Base-by-base conservation (phyloP, 108 stramenopile genomes). In the Nannochloropsis granulata region DNA sequence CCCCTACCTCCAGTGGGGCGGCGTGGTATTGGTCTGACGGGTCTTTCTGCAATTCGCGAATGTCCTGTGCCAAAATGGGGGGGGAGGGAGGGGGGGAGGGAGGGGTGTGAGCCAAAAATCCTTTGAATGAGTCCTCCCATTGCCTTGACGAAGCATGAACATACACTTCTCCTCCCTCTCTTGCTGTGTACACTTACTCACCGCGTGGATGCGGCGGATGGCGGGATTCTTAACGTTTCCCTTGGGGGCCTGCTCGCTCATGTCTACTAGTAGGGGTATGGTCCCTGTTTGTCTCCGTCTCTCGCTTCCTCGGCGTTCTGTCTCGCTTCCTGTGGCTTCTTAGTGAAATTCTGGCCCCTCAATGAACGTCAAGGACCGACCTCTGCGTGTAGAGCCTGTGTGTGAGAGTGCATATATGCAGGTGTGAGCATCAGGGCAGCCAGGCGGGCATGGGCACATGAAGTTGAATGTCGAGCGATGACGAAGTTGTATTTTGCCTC, bases 1-100 rank as follows among this genome's bases (percentile, higher is more conserved):
- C 94, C 86, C 94, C 93, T 79, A 92, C 84, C 83, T 95, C 97
- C 2, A 96, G 89, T 14, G 96, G 97, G 2, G 93, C 91, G 12
- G 97, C 97, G 85, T 93, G 86, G 85, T 97, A 98, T 44, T 92
- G 94, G 90, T 94, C 94, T 16, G 95, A 95, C 11, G 96, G 96
- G 91, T 97, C 94, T 80, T 93, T 89, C 80, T 92, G 85, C n/a
- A 98, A 89, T 93, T 98, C 97, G 26, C 96, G 95, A 43, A 98
- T 92, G 86, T 98, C 96, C 14, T 71, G 56, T n/a, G 10, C 21
- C 7, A 2, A 2, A 7, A n/a, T 71, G n/a, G 9, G 16, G n/a
- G n/a, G 56, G 56, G 56, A 5, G 56, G n/a, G 56, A 71, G 10
- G 2, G 16, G 45, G 16, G 56, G 21, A 71, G 56, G 56, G 56